Percentiles rank a stretch among this genome's conserved stretches.
phyloP scores from a whole-genome alignment of 2,329 filamentous ascomycete species.

The Pochonia chlamydosporia region DNA sequence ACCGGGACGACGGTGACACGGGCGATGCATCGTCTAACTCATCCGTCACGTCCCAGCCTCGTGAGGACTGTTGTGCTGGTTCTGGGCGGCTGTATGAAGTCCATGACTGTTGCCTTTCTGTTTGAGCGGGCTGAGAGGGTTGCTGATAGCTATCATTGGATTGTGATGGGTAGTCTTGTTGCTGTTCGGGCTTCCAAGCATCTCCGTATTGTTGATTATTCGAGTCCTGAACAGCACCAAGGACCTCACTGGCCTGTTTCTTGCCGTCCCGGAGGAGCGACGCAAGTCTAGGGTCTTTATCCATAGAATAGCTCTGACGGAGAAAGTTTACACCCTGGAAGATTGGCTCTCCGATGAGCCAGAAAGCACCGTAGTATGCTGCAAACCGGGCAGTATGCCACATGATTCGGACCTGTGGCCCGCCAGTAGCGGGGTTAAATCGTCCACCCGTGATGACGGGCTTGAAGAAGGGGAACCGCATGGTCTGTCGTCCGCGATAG shows the following conservation, averaged over 20 bases:
- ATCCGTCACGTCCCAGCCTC: conserved; percentile 19
- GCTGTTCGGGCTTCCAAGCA: conserved; percentile 12
- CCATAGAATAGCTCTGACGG: conserved; percentile 15
- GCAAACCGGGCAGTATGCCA: conserved; percentile 34
- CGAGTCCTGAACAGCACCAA: conserved; percentile 10
- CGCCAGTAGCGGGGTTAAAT: conserved; percentile 26
- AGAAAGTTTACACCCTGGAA: conserved; percentile 23
- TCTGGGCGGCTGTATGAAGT: conserved; percentile 7
- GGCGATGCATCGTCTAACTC: conserved; percentile 39
- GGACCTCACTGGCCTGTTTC: conserved; percentile 10
- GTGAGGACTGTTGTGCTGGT: conserved; percentile 7
- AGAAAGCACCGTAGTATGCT: conserved; percentile 23
- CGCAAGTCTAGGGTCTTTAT: conserved; percentile 23
- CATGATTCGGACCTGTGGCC: conserved; percentile 15
- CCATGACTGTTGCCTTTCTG: conserved; percentile 12
- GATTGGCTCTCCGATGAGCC: conserved; percentile 20
- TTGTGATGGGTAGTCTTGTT: conserved; percentile 7
- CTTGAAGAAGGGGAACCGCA: conserved; percentile 35
- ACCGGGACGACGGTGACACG: conserved; percentile 25
- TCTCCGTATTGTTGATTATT: conserved; percentile 12
- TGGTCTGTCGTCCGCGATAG: conserved; percentile 23
- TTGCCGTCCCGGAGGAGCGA: conserved; percentile 16
- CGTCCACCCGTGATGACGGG: conserved; percentile 20
- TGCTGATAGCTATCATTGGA: conserved; percentile 5
- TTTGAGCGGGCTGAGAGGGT: not conserved